phyloP scores from a whole-genome alignment of 306 rosid genomes.

The Hippophae tibetana region DNA sequence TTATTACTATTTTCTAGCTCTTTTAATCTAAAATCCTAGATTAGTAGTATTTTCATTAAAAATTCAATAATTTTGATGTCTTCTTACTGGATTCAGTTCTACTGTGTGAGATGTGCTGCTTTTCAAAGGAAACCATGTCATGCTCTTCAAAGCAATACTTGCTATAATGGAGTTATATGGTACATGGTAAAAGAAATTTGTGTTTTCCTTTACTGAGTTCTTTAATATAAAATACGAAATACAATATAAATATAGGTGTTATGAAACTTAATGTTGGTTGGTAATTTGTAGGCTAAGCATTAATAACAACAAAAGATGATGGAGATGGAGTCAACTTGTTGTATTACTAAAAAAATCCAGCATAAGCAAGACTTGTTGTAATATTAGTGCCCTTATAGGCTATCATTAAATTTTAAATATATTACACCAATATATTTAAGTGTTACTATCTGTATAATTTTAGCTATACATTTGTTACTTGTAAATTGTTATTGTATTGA shows the following conservation, averaged over 20 bases:
- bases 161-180: conserved; percentile 99
- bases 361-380: too few species aligned
- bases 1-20: too few species aligned
- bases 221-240: too few species aligned
- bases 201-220: too few species aligned
- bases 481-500: too few species aligned
- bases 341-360: conserved; percentile 57
- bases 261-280: background rate
- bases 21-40: background rate
- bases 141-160: conserved; percentile 91
- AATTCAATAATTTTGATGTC: conserved; percentile 29
- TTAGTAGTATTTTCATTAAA: conserved; percentile 10
- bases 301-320: conserved; percentile 97
- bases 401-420: too few species aligned
- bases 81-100: conserved; percentile 58
- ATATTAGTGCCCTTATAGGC: too few species aligned
- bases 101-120: conserved; percentile 99
- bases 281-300: conserved; percentile 75
- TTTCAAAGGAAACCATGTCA: conserved; percentile 96
- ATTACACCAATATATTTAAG: too few species aligned
- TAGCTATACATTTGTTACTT: too few species aligned
- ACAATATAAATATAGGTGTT: too few species aligned
- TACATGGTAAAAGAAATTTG: conserved; percentile 23
- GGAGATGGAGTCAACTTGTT: conserved; percentile 97
- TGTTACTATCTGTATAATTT: too few species aligned